These are phyloP conservation scores for Miscanthus sacchariflorus DNA, from an alignment of 202 grass and related monocot species.

Conservation along the genomic window DNA sequence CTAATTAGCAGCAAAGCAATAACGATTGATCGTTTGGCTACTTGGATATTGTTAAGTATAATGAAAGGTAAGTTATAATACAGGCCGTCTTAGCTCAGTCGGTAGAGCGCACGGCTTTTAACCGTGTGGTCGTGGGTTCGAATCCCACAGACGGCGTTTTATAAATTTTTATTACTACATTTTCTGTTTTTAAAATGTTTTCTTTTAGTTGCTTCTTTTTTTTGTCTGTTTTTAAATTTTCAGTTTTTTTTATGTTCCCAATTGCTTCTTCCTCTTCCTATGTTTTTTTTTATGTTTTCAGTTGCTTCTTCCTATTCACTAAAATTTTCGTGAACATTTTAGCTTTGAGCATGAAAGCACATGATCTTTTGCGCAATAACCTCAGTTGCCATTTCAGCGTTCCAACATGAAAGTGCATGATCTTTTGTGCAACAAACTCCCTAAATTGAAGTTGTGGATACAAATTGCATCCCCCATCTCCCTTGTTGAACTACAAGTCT, in stretches of 20 bases:
- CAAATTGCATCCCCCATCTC: neutral
- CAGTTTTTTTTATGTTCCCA: too few relatives aligned
- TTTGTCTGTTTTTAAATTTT: neutral
- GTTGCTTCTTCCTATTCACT: too few relatives aligned
- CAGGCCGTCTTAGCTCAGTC: slow-evolving; percentile 78
- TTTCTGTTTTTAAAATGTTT: too few relatives aligned
- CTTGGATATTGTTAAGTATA: too few relatives aligned
- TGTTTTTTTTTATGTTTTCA: too few relatives aligned
- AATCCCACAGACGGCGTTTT: slow-evolving; percentile 83
- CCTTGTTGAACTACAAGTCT: neutral
- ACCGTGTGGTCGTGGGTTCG: slow-evolving; percentile 99
- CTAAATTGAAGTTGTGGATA: neutral
- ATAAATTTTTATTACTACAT: neutral
- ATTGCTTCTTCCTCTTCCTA: too few relatives aligned
- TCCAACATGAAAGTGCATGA: neutral
- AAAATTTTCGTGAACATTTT: neutral
- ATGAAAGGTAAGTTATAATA: too few relatives aligned
- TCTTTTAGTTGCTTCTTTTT: neutral
- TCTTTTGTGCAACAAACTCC: neutral
- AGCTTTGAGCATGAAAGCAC: neutral
- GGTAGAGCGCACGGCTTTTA: slow-evolving; percentile 99
- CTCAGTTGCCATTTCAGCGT: neutral
- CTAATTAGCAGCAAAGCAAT: neutral
- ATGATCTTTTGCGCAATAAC: neutral
- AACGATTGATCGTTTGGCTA: neutral